Base-by-base conservation (phyloP, 257 asterid genomes). In the Primulina tabacum region DNA sequence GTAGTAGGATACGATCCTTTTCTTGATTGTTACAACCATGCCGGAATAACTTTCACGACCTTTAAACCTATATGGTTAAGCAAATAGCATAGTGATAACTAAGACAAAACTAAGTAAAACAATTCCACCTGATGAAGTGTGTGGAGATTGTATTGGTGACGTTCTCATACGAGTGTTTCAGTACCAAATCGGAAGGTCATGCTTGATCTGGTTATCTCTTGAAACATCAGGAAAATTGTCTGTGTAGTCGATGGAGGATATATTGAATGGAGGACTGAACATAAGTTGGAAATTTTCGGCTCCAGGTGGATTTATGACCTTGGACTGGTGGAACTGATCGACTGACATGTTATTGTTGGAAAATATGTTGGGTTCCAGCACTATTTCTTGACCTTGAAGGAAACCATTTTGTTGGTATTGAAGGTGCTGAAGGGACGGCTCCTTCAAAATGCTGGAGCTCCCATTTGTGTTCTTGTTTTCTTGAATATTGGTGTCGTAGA, bases 181-280 rank as follows among this genome's bases (percentile, higher is more conserved):
- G 80, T 72, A 90, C 97, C 97, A 90, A 33, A 81, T 72, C 0
- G 87, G n/a, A 30, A 50, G 72, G 60, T 90, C 88, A 65, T 81
- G 88, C 75, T 85, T 88, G 10, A 79, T 63, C 60, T 72, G 5
- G 70, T 78, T 75, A 24, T 81, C 89, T 73, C 78, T 83, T 1
- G 78, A 50, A 50, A 16, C 80, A 10, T 79, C 87, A 2, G 80
- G 72, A 29, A 86, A 73, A 24, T 73, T 77, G 3, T 74, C 96
- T 0, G 72, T 8, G 8, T 71, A 90, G 63, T 90, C 92, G 3
- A 78, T 61, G 6, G 90, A 30, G 0, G 79, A 61, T 6, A 85
- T 16, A 61, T 80, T 79, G 75, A 84, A 85, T 0, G 95, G 86
- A 14, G 90, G 73, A 38, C 86, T 78, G 24, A 83, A 89, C 89